Evolutionary conservation across 169 alveolate species (phyloP), one percentile per base, ranked within the genome.

Genomic region (Haemoproteus tartakovskyi): DNA sequence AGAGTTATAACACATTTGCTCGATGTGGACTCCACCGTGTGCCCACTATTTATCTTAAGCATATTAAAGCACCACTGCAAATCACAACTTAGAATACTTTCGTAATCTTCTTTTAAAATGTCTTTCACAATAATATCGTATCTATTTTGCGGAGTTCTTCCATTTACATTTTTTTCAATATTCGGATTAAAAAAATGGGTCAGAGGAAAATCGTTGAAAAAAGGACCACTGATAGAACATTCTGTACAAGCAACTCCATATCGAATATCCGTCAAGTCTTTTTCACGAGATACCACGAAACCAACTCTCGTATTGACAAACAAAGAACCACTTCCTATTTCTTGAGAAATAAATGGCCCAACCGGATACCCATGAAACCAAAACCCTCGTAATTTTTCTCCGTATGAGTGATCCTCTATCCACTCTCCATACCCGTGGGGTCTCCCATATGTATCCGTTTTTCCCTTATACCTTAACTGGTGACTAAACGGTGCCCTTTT

Each of bases 381-480:
- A 79, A 87, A 93, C 2, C 97, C 97, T 12, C 91, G 91, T 12
- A 93, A 45, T 19, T 86, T 80, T 33, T 93, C 97, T 1, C 97
- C 97, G 50, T 90, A 88, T 19, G 63, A 79, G 27, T 80, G 80
- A 19, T 87, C 86, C 4, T 91, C 88, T 21, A 89, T 60, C 97
- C 97, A 93, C 48, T 86, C 61, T n/a, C 96, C 97, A 48, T 90
- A 93, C 4, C 97, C 97, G 62, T 93, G 95, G 0, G 97, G 97
- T 26, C 87, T 79, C 6, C 87, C 92, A 11, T 81, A 78, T 6
- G 52, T 64, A 64, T 93, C 92, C 30, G 92, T 78, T 37, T 93
- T 94, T 37, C 97, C 97, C 2, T 90, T 89, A 57, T 90, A 93
- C n/a, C 94, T 74, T 90, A 90, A 61, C 57, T 89, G 94, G 48